Conservation (phyloP, 192 early-diverging fungal species). For the Backusella parvicylindrica region DNA sequence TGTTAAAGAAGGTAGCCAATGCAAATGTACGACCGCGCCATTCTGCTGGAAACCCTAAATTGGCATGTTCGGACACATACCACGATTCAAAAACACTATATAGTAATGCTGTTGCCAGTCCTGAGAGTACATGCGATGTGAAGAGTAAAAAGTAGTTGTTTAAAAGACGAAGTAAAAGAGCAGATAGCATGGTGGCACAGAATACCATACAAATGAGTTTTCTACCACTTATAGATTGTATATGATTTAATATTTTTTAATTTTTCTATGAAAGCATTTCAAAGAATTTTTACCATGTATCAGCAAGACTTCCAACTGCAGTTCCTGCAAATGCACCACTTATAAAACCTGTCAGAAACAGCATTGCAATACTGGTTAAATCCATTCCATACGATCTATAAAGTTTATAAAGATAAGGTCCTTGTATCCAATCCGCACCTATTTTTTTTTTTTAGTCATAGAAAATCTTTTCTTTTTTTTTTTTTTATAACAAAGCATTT, state of each 20-base stretch:
- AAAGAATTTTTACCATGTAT: slow-evolving; percentile 50
- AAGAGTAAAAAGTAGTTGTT: slow-evolving; percentile 39
- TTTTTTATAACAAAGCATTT: too few relatives aligned
- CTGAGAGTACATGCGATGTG: slow-evolving; percentile 45
- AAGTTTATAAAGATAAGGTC: slow-evolving; percentile 64
- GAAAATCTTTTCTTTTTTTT: neutral
- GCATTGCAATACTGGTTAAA: slow-evolving; percentile 56
- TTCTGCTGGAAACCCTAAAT: slow-evolving; percentile 44
- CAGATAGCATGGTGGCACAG: slow-evolving; percentile 41
- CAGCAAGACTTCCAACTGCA: slow-evolving; percentile 64
- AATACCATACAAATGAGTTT: slow-evolving; percentile 45
- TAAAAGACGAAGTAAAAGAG: slow-evolving; percentile 38
- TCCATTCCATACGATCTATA: slow-evolving; percentile 58
- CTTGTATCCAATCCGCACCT: slow-evolving; percentile 54
- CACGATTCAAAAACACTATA: slow-evolving; percentile 62
- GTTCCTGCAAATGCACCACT: slow-evolving; percentile 70
- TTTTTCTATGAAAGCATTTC: neutral
- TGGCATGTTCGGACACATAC: slow-evolving; percentile 55
- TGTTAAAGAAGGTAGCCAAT: slow-evolving; percentile 63
- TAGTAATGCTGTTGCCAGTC: slow-evolving; percentile 47
- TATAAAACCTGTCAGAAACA: slow-evolving; percentile 73
- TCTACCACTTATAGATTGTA: slow-evolving; percentile 35
- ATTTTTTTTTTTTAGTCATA: neutral
- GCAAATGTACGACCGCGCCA: slow-evolving; percentile 63
- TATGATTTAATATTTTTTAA: neutral